These are phyloP conservation scores for Lepidium africanum DNA, from an alignment of 345 rosid genomes.

Conservation along the genomic window DNA sequence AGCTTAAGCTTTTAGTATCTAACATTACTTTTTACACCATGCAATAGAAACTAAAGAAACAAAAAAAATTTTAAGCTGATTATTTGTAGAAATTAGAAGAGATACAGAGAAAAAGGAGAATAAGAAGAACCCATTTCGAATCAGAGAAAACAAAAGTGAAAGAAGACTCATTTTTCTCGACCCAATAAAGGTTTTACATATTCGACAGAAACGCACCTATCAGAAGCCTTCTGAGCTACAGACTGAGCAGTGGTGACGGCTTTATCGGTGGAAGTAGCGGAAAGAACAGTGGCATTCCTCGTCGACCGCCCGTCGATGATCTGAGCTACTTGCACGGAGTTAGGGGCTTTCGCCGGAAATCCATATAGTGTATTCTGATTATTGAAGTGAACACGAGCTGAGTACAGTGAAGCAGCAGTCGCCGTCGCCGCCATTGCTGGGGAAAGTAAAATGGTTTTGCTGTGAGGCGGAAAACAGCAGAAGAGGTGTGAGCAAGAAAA, in stretches of 20 bases:
- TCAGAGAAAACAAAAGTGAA: background rate
- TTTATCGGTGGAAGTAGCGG: conserved; percentile 24
- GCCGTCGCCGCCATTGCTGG: conserved; percentile 24
- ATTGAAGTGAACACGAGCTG: background rate
- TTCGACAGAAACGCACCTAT: conserved; percentile 1
- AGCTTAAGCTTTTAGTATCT: background rate
- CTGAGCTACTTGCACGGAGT: conserved; percentile 16
- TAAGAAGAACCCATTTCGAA: background rate
- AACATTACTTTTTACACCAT: background rate
- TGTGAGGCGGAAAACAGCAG: conserved; percentile 25
- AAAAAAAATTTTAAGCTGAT: background rate
- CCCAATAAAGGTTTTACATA: background rate
- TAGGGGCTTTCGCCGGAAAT: conserved; percentile 6
- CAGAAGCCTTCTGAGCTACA: background rate
- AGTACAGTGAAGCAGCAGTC: conserved; percentile 10
- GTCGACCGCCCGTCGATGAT: conserved; percentile 13
- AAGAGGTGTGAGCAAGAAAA: background rate
- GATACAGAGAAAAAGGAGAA: background rate
- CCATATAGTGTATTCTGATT: background rate
- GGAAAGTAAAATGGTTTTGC: background rate
- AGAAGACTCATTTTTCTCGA: background rate
- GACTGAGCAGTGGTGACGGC: conserved; percentile 7
- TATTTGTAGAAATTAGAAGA: background rate
- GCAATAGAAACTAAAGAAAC: background rate
- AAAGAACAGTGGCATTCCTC: conserved; percentile 18